Base-by-base conservation (phyloP, 2,329 filamentous ascomycete genomes). In the Colletotrichum cereale region DNA sequence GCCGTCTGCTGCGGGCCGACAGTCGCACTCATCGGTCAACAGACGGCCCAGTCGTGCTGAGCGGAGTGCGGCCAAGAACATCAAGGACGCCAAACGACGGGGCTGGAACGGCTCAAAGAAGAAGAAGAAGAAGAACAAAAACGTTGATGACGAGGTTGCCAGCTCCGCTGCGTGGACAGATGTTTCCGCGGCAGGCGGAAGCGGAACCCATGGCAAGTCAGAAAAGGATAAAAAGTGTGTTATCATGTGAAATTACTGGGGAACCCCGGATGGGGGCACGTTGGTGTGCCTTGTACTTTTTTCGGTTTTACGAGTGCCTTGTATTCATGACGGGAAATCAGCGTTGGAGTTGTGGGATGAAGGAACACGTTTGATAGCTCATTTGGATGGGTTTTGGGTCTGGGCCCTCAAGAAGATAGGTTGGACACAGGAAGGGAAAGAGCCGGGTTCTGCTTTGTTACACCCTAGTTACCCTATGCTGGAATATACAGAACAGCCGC, bases 61-160 rank as follows among this genome's bases (percentile, higher is more conserved):
- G 76, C 83, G 88, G 36, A 89, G 88, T 67, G 89, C 89, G 7
- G 85, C 88, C 12, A 90, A 88, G 79, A 91, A 91, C 74, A 88
- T 91, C 36, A 84, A 86, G 24, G 89, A 91, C 72, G 89, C 89
- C 1, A 89, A 86, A 80, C 85, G 84, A 75, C 84, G 83, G 40
- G 89, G 89, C 0, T 91, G 89, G 88, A 84, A 79, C 47, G 80
- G 82, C 69, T 80, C 82, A 42, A 77, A 77, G 44, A 78, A 77
- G 57, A 85, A 82, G 75, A 81, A 80, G 61, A 83, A 80, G 72
- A 82, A 80, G 75, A 80, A 80, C 66, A 78, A 78, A 61, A 72
- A 73, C 68, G 58, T 73, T 3, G 79, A 84, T 65, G 74, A 76
- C 52, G 86, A 87, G 69, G 80, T 77, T 11, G 80, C 78, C 47